Evolutionary conservation across 306 rosid genomes (phyloP), one percentile per base, ranked within the genome.

Genomic region (Urtica urens): DNA sequence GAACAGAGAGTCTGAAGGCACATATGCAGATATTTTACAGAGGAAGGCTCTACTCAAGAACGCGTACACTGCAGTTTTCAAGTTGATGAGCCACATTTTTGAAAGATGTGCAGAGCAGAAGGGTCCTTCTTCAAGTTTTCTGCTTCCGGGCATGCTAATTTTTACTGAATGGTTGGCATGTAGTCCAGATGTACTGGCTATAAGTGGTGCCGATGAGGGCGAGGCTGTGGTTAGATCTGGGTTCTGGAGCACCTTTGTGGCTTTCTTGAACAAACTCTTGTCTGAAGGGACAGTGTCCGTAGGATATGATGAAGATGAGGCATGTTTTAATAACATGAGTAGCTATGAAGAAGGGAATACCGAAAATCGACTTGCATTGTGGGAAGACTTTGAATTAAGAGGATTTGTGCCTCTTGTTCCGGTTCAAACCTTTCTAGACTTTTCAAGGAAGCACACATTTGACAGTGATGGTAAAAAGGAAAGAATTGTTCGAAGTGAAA

Each of bases 141-240:
- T 90, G 53, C 58, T 90, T 64, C 87, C 99, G 8, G 94, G 95
- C 51, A 78, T 90, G 69, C 72, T 90, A 43, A 79, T 90, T 50
- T 80, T 90, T 67, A 63, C 77, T 42, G 99, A 90, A 70, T 90
- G 99, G 99, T 75, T 90, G 85, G 95, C 99, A 21, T 75, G 85
- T 58, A 67, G 61, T 62, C 85, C 87, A 6, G 87, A 82, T 65
- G 57, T 75, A 59, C 79, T 82, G 13, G 76, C 81, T 12, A 78
- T 79, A 42, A 73, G 58, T 60, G 95, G 75, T 24, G 59, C 55
- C 19, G 85, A 90, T 56, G 92, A 75, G 58, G 79, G 73, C 53
- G 87, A 75, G 72, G 67, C 81, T 3, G 49, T 38, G 42, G 59
- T 72, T 49, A 75, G 94, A 71, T 77, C 94, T 49, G 82, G 77